Evolutionary conservation across 352 stramenopile species (phyloP).

Genomic region (Phytophthora podocarpi): DNA sequence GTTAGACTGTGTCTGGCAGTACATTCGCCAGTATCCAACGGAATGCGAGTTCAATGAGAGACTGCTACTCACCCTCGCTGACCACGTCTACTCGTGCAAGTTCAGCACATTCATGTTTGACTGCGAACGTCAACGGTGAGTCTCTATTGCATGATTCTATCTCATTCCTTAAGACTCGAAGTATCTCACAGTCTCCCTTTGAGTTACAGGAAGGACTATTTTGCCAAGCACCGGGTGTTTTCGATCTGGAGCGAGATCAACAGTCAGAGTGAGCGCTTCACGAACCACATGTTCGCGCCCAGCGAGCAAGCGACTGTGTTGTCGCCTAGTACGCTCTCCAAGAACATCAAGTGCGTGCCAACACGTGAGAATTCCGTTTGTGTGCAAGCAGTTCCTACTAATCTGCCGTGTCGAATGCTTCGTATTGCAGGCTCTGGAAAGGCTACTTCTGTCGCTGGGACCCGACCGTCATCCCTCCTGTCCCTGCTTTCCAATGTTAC

Average conservation of each 20-base stretch:
- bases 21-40: slow-evolving; percentile 95
- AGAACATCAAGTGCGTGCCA: slow-evolving; percentile 86
- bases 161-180: background rate
- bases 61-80: slow-evolving; percentile 92
- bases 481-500: slow-evolving; percentile 75
- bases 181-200: slow-evolving; percentile 8
- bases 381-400: background rate
- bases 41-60: slow-evolving; percentile 98
- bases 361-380: background rate
- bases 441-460: slow-evolving; percentile 88
- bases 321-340: slow-evolving; percentile 79
- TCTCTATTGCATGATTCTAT: background rate
- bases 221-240: slow-evolving; percentile 73
- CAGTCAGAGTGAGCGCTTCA: slow-evolving; percentile 69
- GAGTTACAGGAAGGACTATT: slow-evolving; percentile 69
- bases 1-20: slow-evolving; percentile 98
- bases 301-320: slow-evolving; percentile 48
- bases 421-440: slow-evolving; percentile 73
- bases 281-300: slow-evolving; percentile 69
- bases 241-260: slow-evolving; percentile 88
- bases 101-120: slow-evolving; percentile 99
- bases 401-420: slow-evolving; percentile 3
- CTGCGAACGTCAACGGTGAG: slow-evolving; percentile 89
- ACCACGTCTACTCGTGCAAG: slow-evolving; percentile 97
- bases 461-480: slow-evolving; percentile 73